These are phyloP conservation scores for Globisporangium sylvaticum DNA, from an alignment of 352 stramenopile species.

Conservation along the genomic window DNA sequence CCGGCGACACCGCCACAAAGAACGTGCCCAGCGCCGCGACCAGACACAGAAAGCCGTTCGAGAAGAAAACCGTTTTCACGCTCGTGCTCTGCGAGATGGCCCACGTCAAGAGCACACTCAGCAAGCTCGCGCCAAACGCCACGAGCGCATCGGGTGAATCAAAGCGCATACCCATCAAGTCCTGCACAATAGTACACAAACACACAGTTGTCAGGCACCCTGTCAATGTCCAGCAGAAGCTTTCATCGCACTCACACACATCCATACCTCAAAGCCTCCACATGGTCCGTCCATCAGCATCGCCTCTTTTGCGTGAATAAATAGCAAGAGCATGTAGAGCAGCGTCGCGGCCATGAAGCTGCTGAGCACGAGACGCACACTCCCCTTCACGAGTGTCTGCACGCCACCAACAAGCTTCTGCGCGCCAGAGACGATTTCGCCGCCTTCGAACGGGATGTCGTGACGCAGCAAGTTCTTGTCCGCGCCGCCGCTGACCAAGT, in stretches of 20 bases:
- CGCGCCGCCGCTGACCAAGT: slow-evolving; percentile 68
- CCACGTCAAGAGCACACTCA: slow-evolving; percentile 38
- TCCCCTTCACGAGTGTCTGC: slow-evolving; percentile 23
- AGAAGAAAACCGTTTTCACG: slow-evolving; percentile 59
- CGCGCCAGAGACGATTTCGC: slow-evolving; percentile 41
- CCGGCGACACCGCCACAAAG: slow-evolving; percentile 56
- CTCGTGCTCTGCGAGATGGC: slow-evolving; percentile 30
- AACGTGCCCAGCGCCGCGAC: slow-evolving; percentile 49
- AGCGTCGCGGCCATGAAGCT: slow-evolving; percentile 42
- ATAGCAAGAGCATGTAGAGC: slow-evolving; percentile 72
- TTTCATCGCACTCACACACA: neutral
- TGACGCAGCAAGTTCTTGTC: slow-evolving; percentile 76
- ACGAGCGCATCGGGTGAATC: slow-evolving; percentile 50
- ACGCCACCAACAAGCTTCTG: slow-evolving; percentile 31
- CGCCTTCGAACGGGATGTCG: slow-evolving; percentile 51
- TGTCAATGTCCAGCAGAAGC: neutral
- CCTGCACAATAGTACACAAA: slow-evolving; percentile 18
- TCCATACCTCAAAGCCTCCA: slow-evolving; percentile 47
- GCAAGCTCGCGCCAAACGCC: slow-evolving; percentile 32
- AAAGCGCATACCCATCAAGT: slow-evolving; percentile 47
- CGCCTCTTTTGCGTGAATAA: slow-evolving; percentile 64
- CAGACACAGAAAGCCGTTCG: slow-evolving; percentile 62
- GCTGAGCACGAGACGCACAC: slow-evolving; percentile 45
- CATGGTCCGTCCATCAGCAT: slow-evolving; percentile 47
- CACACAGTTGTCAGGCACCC: slow-evolving; percentile 9